These are phyloP conservation scores for Daldinia bambusicola DNA, from an alignment of 495 filamentous ascomycete species.

Conservation along the genomic window DNA sequence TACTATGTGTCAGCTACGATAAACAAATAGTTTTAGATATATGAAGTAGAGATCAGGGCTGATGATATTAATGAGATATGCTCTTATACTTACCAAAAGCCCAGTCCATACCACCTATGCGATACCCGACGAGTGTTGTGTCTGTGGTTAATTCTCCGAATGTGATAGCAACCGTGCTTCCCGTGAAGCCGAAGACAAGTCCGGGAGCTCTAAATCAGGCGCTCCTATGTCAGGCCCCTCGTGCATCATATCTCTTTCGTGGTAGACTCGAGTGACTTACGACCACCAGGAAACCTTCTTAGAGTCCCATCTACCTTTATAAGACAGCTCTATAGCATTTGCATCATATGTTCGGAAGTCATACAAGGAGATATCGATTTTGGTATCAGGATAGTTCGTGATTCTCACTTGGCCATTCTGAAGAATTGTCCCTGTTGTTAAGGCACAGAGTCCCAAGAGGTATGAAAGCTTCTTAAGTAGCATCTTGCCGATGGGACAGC, in stretches of 20 bases:
- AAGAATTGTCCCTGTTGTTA: constrained; percentile 61
- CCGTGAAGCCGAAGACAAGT: constrained; percentile 72
- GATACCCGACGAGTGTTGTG: constrained; percentile 69
- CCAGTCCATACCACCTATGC: constrained; percentile 72
- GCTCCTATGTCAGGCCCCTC: constrained; percentile 7
- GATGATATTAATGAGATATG: neutral
- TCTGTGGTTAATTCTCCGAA: constrained; percentile 68
- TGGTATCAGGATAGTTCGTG: constrained; percentile 60
- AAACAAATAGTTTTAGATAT: neutral
- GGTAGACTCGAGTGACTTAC: constrained; percentile 49
- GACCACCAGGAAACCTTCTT: constrained; percentile 73
- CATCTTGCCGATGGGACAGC: constrained; percentile 22
- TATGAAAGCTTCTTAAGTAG: constrained; percentile 12
- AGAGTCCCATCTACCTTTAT: constrained; percentile 76
- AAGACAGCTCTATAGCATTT: constrained; percentile 69
- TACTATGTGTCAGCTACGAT: neutral
- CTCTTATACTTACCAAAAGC: constrained; percentile 52
- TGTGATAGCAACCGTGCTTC: constrained; percentile 69
- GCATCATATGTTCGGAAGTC: constrained; percentile 63
- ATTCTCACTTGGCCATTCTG: constrained; percentile 69
- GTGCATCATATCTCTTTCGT: neutral
- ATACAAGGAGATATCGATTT: constrained; percentile 52
- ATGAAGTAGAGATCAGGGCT: neutral
- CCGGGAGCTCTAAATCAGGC: constrained; percentile 62
- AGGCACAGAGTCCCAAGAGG: constrained; percentile 44